Percentiles rank a stretch among this genome's conserved stretches.
Conservation (phyloP, 495 filamentous ascomycete species). For the Penicillium goetzii region DNA sequence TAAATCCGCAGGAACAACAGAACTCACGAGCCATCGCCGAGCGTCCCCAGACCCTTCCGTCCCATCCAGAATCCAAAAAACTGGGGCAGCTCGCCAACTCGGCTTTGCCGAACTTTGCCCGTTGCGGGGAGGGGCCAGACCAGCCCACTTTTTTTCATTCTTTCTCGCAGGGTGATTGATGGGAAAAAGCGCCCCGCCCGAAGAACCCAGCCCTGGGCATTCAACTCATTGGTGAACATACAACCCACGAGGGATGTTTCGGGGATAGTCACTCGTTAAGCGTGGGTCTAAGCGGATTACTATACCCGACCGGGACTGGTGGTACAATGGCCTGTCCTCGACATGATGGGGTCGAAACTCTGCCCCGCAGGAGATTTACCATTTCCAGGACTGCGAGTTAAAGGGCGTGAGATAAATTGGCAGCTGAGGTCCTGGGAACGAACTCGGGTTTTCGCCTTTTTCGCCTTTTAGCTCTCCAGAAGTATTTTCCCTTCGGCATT, state of each 20-base stretch:
- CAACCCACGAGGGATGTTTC: background rate
- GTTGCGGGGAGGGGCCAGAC: background rate
- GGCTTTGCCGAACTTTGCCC: background rate
- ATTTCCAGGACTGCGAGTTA: slow-evolving; percentile 14
- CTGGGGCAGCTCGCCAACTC: background rate
- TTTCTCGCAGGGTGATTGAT: slow-evolving; percentile 36
- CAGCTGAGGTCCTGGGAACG: background rate
- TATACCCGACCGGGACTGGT: slow-evolving; percentile 11
- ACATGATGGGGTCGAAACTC: slow-evolving; percentile 1
- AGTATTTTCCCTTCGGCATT: background rate
- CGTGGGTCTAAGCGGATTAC: slow-evolving; percentile 1
- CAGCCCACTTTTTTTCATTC: background rate
- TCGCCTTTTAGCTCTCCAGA: background rate
- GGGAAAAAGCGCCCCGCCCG: slow-evolving; percentile 31
- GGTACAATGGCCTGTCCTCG: background rate
- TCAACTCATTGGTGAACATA: slow-evolving; percentile 4
- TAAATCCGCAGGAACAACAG: too few species aligned
- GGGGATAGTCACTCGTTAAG: background rate
- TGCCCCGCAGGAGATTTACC: slow-evolving; percentile 38
- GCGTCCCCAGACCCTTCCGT: background rate
- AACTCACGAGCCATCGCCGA: background rate
- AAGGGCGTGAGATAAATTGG: slow-evolving; percentile 11
- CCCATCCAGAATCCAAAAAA: background rate
- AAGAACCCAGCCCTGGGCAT: slow-evolving; percentile 1
- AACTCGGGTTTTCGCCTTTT: background rate